Base-by-base conservation (phyloP, 2,329 filamentous ascomycete genomes). In the Volutella citrinella region DNA sequence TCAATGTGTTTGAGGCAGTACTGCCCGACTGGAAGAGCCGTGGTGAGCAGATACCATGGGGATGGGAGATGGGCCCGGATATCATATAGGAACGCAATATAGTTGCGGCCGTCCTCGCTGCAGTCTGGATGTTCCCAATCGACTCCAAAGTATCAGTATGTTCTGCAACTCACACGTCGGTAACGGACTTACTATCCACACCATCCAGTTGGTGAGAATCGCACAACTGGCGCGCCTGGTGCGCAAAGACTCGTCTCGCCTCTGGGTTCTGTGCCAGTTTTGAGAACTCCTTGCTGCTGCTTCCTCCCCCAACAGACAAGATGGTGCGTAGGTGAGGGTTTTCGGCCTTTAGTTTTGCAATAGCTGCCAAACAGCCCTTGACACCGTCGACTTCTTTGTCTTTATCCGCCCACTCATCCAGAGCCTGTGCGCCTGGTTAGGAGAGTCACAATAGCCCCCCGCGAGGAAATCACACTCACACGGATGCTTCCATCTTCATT, bases 61-160 rank as follows among this genome's bases (percentile, higher is more conserved):
- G 67, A 57, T 3, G 79, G 79, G 17, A 84, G 60, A 5, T 63
- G 63, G 8, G 64, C 56, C 30, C 81, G 73, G 21, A 82, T 60
- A n/a, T 65, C 62, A 5, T 68, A 61, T 3, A 84, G 66, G 14
- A 84, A 65, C 14, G 63, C 60, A 31, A 82, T 54, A 49, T 76
- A 84, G 50, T 81, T 65, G n/a, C 59, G 49, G 10, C 80, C 80
- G 43, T 80, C 63, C 10, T 69, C 61, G 0, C 63, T 45, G 40
- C 73, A 65, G 6, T 69, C 61, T 2, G 80, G 80, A 38, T 84
- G 77, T 48, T 85, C 81, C 81, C 81, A 84, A 55, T 84, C 80
- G 46, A 84, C 78, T 82, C 23, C 9, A 2, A 5, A 10, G 10
- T 4, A 17, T 30, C 9, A 43, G 33, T 5, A 13, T 5, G 19